Percentiles rank a stretch among this genome's conserved stretches.
Evolutionary conservation across 305 asterid genomes (phyloP).

Genomic region (Nicotiana rustica): DNA sequence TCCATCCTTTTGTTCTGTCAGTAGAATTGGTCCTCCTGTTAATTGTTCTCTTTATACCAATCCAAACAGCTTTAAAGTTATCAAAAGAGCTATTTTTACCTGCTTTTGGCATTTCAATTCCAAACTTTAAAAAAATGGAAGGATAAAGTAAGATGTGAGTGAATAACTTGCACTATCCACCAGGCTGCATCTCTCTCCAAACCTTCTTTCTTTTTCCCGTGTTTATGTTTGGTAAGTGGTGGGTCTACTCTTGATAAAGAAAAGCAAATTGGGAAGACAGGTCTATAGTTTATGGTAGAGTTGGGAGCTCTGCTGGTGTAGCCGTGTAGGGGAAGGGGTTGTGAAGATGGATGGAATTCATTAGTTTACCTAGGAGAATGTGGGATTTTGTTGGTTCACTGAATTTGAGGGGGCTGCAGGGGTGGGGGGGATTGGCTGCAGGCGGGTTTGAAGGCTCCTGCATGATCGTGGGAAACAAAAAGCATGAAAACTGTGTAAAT

Average conservation of each 20-base stretch:
- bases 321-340: not conserved
- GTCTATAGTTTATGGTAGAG: not conserved
- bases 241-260: not conserved
- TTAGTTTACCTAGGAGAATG: not conserved
- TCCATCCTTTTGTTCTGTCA: not conserved
- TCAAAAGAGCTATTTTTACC: not conserved
- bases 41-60: not conserved
- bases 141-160: not conserved
- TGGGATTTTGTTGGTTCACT: not conserved
- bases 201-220: not conserved
- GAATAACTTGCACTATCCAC: not conserved
- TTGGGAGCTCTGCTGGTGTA: conserved; percentile 8
- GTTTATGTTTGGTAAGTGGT: not conserved
- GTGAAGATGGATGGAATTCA: not conserved
- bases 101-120: not conserved
- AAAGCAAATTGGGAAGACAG: not conserved
- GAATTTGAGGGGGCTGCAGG: not conserved
- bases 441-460: not conserved
- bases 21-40: not conserved
- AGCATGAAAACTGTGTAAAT: not conserved
- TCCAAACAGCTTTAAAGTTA: not conserved
- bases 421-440: not conserved
- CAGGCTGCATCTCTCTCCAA: not conserved
- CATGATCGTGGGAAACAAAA: not conserved
- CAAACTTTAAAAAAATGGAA: not conserved